Evolutionary conservation across 768 basidiomycete species (phyloP), one percentile per base, ranked within the genome.

Genomic region (Steccherinum ochraceum): DNA sequence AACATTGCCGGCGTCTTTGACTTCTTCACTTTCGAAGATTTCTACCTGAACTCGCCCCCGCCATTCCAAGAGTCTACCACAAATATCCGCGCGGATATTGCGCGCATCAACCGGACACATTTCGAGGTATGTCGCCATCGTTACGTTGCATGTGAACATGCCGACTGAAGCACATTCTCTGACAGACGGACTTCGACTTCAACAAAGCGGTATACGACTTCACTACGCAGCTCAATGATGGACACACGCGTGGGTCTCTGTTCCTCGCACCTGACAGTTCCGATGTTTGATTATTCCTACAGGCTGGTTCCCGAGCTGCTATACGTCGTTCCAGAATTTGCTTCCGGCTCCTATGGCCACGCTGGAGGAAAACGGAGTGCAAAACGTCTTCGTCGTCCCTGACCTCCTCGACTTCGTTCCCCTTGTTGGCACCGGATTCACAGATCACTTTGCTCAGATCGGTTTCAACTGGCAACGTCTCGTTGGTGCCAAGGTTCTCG

Each of bases 131-230:
- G 66, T 46, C 5, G 13, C 11, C 26, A 11, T 24, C 0, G 24
- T 3, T 27, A 30, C 4, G n/a, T n/a, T n/a, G n/a, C n/a, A n/a
- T n/a, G n/a, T n/a, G n/a, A n/a, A n/a, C n/a, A n/a, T n/a, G n/a
- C n/a, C n/a, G n/a, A n/a, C n/a, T n/a, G n/a, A n/a, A n/a, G n/a
- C n/a, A n/a, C n/a, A n/a, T n/a, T n/a, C n/a, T n/a, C n/a, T n/a
- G n/a, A 11, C 49, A 85, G 79, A 81, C 81, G 5, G 82, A 84
- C 55, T 85, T 81, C 53, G 81, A 82, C 58, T 83, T 85, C 65
- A 83, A 77, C 58, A 68, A 67, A 43, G 81, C 73, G 39, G 57
- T 85, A 16, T 83, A 76, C 53, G 69, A 79, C 48, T 75, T 80
- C 52, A 75, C 73, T 0, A 79, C 71, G 16, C 72, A 72, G 45